Base-by-base conservation (phyloP, 306 rosid genomes). In the Begonia peltatifolia region DNA sequence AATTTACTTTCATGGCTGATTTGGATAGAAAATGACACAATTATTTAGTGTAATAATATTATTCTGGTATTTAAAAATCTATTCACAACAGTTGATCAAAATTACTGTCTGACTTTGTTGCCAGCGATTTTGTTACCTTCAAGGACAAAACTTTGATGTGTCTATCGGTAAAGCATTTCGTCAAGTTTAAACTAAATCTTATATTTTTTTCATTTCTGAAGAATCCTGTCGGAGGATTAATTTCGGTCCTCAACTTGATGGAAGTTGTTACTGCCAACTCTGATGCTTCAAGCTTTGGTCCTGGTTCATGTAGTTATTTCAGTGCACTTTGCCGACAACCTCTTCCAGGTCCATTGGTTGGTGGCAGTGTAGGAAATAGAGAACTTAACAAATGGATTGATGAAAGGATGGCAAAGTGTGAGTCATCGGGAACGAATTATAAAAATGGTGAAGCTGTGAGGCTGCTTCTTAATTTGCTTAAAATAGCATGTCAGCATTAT, bases 301-400 rank as follows among this genome's bases (percentile, higher is more conserved):
- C 59, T 53, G 66, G 59, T 57, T 46, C 61, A 10, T 49, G 76
- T 14, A 72, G 72, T 62, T 88, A 84, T 79, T 82, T 88, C 50
- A 73, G 65, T 60, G 79, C 93, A 60, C 64, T 84, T 66, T 72
- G 79, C 86, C 87, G 77, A 61, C 93, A 84, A 38, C 77, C 94
- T 58, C 82, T 82, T 73, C 95, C 93, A 9, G 95, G 97, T 72
- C 97, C 97, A 57, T 72, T 88, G 79, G 95, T 79, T 77, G 93
- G 95, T 38, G 95, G 87, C 55, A 82, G 71, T 69, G 89, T 88
- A 65, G 93, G 93, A 66, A 84, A 68, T 74, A 88, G 82, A 76
- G 95, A 88, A 52, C 69, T 88, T 65, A 65, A 77, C 65, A 88
- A 75, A 70, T 88, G 97, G 97, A 64, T 84, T 57, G 95, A 88